A percentile compares a stretch with the other conserved stretches of the same genome.
Evolutionary conservation across 768 basidiomycete species (phyloP).

Genomic region (Phanerochaete sordida): DNA sequence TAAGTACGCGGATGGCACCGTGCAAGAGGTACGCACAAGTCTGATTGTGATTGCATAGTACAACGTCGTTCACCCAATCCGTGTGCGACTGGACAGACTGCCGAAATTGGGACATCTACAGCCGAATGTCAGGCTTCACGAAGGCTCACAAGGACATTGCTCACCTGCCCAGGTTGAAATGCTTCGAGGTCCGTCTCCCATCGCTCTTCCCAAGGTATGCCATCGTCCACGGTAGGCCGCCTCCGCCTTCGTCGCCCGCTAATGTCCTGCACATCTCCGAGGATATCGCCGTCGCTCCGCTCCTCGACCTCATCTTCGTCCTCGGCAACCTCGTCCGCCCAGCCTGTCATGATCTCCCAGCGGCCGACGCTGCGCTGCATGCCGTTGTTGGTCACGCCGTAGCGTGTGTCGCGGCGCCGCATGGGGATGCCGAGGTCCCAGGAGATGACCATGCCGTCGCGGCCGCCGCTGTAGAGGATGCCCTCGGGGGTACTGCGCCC

Average conservation of each 20-base stretch:
- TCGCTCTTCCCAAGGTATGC: constrained; percentile 60
- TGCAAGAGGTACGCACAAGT: constrained; percentile 48
- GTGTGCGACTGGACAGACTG: constrained; percentile 88
- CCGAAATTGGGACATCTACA: constrained; percentile 63
- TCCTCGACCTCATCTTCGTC: constrained; percentile 65
- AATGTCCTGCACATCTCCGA: constrained; percentile 63
- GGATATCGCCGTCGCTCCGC: constrained; percentile 69
- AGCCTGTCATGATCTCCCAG: constrained; percentile 86
- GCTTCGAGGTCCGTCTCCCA: constrained; percentile 75
- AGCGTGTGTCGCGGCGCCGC: constrained; percentile 38
- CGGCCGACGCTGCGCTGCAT: constrained; percentile 32
- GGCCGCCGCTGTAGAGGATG: constrained; percentile 85
- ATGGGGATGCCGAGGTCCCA: constrained; percentile 81
- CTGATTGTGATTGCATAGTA: constrained; percentile 89
- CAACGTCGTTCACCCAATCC: constrained; percentile 96
- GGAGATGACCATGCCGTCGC: constrained; percentile 83
- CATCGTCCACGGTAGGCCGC: constrained; percentile 22
- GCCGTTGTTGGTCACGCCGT: constrained; percentile 19
- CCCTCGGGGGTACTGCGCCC: constrained; percentile 71
- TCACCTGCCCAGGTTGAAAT: constrained; percentile 46
- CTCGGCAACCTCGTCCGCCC: constrained; percentile 66
- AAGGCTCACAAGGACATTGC: constrained; percentile 19
- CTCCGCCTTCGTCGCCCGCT: constrained; percentile 29
- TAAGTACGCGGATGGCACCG: constrained; percentile 1
- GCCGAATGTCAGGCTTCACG: not conserved